Base-by-base conservation (phyloP, 139 green algal species). In the Auxenochlorella pyrenoidosa region DNA sequence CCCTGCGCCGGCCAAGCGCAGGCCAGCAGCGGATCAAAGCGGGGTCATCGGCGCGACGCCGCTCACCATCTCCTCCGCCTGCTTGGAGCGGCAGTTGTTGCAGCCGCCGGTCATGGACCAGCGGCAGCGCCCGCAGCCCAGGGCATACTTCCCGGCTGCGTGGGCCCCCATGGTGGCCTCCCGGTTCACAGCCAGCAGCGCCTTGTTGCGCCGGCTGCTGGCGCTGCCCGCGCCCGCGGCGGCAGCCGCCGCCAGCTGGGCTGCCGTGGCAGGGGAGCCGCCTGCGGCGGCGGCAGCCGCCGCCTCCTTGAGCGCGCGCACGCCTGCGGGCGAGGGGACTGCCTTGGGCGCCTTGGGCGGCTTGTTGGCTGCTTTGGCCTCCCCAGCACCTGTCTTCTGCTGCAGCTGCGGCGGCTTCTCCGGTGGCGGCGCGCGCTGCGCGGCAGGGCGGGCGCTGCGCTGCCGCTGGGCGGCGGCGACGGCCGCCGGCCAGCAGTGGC, bases 61-160 rank as follows among this genome's bases (percentile, higher is more conserved):
- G 32, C 82, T 71, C 82, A 80, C 82, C 82, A 86, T 51, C 82
- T 60, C 34, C 66, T 86, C 82, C 0, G 80, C 80, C 8, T 34
- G 59, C 10, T 43, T n/a, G 26, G 28, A 51, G 58, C 80, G 59
- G 63, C 80, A 85, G 80, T 85, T 76, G 63, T 85, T 76, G 80
- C 80, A 85, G 40, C 80, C 80, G 41, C 80, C 80, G 15, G 80
- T 85, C 63, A 85, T 59, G 28, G 58, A 75, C 38, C 41, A 85
- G 40, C 80, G 80, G 80, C 80, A 85, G 40, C 80, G 60, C 40
- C 80, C 80, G 80, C 80, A 85, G 26, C 80, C 80, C 80, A 85
- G 60, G 12, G 80, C 80, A 47, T 65, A 63, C 41, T 77, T 85
- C 18, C 63, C 80, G 1, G 24, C 40, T 0, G 3, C 34, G 34